Base-by-base conservation (phyloP, 208 protist species). In the Angomonas deanei region DNA sequence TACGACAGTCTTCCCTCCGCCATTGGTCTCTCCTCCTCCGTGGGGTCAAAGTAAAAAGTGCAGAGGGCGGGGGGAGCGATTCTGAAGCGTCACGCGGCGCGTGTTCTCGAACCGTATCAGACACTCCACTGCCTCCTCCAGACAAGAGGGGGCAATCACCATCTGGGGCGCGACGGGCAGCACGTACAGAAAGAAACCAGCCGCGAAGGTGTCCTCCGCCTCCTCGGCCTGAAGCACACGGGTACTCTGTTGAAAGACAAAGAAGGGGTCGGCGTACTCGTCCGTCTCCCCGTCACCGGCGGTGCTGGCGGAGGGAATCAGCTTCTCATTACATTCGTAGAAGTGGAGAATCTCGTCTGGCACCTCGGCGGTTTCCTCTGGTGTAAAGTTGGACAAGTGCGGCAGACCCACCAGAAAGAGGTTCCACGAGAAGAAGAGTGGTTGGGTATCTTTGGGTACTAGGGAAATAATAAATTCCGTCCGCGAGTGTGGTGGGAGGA, bases 121-220 rank as follows among this genome's bases (percentile, higher is more conserved):
- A 38, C 84, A 96, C 55, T 96, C 86, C 63, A 93, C 69, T 1
- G 71, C 66, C 56, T 91, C 86, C 56, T 92, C 86, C 19, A 96
- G 52, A 17, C 68, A 68, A 31, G 76, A 68, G 6, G 89, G 86
- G 10, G 84, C 70, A 17, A 96, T 55, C 50, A 78, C 71, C 11
- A 88, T 53, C 10, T 70, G 75, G 11, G 84, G 86, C 30, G 74
- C 24, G 11, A 71, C 52, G 5, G 89, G 86, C 47, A 91, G 72
- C n/a, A 83, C 73, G 65, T 88, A 88, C n/a, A 88, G 68, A 58
- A 87, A 80, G 70, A 96, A 89, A 27, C 84, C 81, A 21, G 75
- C 76, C 11, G 73, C 76, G 68, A 92, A 96, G 48, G 82, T 79
- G 33, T 61, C 38, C 4, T 50, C 62, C 1, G 24, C 24, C 26